These are phyloP conservation scores for Eutrema salsugineum DNA, from an alignment of 441 rosid species.

Conservation along the genomic window DNA sequence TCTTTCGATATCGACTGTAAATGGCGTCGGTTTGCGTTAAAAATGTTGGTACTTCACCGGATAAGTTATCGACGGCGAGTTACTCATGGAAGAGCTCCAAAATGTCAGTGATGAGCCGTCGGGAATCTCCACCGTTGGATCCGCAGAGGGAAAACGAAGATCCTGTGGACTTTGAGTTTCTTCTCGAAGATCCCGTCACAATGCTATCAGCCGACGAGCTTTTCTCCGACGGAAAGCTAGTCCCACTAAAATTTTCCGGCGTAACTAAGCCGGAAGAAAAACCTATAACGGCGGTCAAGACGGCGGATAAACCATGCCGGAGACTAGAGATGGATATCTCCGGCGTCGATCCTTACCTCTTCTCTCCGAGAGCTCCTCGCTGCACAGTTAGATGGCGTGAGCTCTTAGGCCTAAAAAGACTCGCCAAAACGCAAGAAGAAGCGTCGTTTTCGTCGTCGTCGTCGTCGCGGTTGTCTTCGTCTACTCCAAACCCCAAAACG, in stretches of 20 bases:
- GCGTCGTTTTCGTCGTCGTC: neutral
- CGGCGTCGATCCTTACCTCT: slow-evolving; percentile 46
- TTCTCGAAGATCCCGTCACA: slow-evolving; percentile 61
- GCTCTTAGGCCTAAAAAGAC: slow-evolving; percentile 66
- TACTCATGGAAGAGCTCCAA: slow-evolving; percentile 48
- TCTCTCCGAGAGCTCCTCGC: slow-evolving; percentile 82
- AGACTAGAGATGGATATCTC: slow-evolving; percentile 43
- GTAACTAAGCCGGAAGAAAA: slow-evolving; percentile 18
- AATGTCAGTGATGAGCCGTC: slow-evolving; percentile 36
- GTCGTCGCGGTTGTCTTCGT: slow-evolving; percentile 15
- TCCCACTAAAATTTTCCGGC: slow-evolving; percentile 57
- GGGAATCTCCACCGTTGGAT: slow-evolving; percentile 21
- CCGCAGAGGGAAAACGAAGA: slow-evolving; percentile 24
- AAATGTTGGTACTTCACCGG: slow-evolving; percentile 33
- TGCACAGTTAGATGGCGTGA: slow-evolving; percentile 93
- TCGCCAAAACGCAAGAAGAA: slow-evolving; percentile 29
- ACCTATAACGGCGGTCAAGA: slow-evolving; percentile 21
- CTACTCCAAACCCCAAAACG: slow-evolving; percentile 35
- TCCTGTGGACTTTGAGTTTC: slow-evolving; percentile 66
- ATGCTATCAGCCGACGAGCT: slow-evolving; percentile 95
- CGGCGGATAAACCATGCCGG: slow-evolving; percentile 30
- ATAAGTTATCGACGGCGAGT: slow-evolving; percentile 1
- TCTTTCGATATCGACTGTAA: slow-evolving; percentile 17
- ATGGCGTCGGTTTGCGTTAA: slow-evolving; percentile 71
- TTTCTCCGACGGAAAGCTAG: slow-evolving; percentile 77